Percentiles rank a stretch among this genome's conserved stretches.
phyloP scores from a whole-genome alignment of 345 rosid genomes.

The Arabis hirsuta region DNA sequence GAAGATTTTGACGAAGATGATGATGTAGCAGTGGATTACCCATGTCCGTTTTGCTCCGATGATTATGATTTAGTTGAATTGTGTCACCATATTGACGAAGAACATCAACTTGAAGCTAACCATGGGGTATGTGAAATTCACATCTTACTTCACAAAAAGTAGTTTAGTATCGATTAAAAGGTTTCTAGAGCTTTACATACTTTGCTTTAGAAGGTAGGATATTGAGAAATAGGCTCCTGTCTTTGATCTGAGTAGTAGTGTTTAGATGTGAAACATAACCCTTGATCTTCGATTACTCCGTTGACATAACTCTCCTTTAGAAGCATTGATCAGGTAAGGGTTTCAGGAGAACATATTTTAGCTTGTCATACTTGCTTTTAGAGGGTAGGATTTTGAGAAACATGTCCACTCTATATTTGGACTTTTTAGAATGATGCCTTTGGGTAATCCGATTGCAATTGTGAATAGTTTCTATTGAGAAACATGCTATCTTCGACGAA shows the following conservation, averaged over 20 bases:
- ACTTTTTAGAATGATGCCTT: not conserved
- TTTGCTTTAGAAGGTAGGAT: constrained; percentile 2
- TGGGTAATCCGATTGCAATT: not conserved
- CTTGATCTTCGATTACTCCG: constrained; percentile 9
- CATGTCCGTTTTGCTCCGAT: constrained; percentile 41
- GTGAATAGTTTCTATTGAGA: not conserved
- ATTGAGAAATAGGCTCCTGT: not conserved
- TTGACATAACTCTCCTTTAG: not conserved
- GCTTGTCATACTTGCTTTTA: not conserved
- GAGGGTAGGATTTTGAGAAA: not conserved
- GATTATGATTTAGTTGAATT: constrained; percentile 42
- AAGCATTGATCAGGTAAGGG: not conserved
- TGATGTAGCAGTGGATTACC: constrained; percentile 34
- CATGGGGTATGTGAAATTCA: constrained; percentile 39
- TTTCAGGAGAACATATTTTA: not conserved
- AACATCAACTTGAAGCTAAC: constrained; percentile 37
- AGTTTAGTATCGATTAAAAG: not conserved
- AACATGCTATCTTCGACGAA: not conserved
- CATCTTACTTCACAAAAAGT: constrained; percentile 12
- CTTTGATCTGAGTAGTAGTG: not conserved
- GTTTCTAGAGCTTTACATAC: not conserved
- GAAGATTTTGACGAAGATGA: constrained; percentile 41
- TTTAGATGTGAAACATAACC: not conserved
- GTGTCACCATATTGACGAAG: constrained; percentile 41
- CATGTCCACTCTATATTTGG: not conserved